Conservation (phyloP, 441 rosid genomes). For the Syzygium syzygioides region DNA sequence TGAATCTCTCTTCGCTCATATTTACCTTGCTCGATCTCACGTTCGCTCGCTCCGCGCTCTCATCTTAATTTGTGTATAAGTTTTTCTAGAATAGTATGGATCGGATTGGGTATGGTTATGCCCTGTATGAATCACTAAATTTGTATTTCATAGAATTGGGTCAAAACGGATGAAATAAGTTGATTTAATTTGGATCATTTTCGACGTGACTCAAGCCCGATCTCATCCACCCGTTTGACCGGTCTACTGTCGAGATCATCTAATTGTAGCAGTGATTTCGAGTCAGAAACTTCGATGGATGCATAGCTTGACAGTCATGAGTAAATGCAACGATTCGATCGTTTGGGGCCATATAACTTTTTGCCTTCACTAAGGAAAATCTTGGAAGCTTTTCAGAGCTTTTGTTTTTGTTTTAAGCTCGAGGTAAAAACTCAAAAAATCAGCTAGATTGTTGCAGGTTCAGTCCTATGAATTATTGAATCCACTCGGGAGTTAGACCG, state of each 20-base stretch:
- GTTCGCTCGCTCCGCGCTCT: neutral
- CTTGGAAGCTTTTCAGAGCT: neutral
- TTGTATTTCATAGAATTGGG: no score
- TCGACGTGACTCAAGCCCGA: no score
- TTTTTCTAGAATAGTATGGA: no score
- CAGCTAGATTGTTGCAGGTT: neutral
- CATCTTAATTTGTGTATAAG: no score
- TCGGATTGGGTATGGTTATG: fast-evolving
- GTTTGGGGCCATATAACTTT: no score
- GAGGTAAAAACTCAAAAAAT: neutral
- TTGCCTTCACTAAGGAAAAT: no score
- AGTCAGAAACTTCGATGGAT: neutral
- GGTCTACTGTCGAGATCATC: neutral
- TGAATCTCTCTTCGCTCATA: no score
- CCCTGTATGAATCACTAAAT: no score
- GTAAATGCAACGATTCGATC: neutral
- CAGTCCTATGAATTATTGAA: neutral
- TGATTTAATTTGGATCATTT: no score
- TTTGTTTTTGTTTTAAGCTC: neutral
- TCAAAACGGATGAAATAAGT: no score
- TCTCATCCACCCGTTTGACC: neutral
- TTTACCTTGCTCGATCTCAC: neutral
- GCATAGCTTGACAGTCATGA: neutral
- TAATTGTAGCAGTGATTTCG: neutral
- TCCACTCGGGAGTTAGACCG: neutral